Evolutionary conservation across 805 yeast species (phyloP), one percentile per base, ranked within the genome.

Genomic region (Sungouiozyma ichnusensis): DNA sequence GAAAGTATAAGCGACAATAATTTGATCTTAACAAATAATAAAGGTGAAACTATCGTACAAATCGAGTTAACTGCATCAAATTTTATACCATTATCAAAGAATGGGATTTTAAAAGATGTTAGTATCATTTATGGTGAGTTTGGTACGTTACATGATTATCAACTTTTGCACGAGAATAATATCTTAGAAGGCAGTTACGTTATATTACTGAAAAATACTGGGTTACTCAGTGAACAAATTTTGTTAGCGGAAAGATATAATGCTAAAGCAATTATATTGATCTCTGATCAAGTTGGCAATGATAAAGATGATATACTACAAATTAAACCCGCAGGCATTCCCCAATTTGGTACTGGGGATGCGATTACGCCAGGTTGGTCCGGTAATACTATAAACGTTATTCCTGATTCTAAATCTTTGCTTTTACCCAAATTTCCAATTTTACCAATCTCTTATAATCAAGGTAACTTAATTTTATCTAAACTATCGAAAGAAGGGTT

Each of bases 381-480:
- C 19, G 40, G 45, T 39, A 68, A 80, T 0, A 44, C 35, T 27
- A 67, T 81, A 0, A 65, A 65, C n/a, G 66, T 67, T 44, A 52
- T 64, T 15, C 61, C 59, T 3, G 65, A 77, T 65, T 60, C 67
- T 6, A 63, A 71, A 15, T 73, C 81, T 0, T 54, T 54, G 3
- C 64, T 74, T 31, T 66, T 82, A 3, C 81, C 92, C 1, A 70
- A 76, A 17, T 74, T 88, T 3, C 94, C 95, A 1, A 71, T 81
- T 8, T 66, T 84, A 0, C 86, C 95, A 0, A 64, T 86, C 3
- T 78, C 94, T 0, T 77, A 81, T 74, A 67, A 68, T 27, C 92
- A 84, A 52, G 86, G 81, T 3, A 56, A 54, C 31, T 63, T 49
- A 31, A 64, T 74, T 29, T 68, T 55, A 38, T 39, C 49, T 1